Percentiles rank a stretch among this genome's conserved stretches.
Evolutionary conservation across 2,329 filamentous ascomycete species (phyloP).

Genomic region (Calonectria pseudoreteaudii): DNA sequence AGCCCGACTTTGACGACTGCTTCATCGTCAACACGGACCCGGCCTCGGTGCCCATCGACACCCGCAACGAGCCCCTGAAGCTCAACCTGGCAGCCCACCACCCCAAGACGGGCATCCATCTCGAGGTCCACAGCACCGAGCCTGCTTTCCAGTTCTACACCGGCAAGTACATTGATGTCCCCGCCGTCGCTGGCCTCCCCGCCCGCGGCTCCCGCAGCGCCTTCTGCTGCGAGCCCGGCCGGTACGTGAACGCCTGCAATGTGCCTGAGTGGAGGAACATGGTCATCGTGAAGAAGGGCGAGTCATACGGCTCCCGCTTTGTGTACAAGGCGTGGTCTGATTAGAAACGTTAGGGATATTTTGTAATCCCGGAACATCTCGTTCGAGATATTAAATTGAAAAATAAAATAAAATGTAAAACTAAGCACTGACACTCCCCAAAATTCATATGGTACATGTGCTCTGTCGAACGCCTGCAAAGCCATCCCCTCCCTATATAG

Average conservation of each 20-base stretch:
- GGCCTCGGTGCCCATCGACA: conserved; percentile 72
- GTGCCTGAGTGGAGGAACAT: conserved; percentile 82
- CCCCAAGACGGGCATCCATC: conserved; percentile 78
- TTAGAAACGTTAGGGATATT: conserved; percentile 45
- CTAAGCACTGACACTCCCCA: background rate
- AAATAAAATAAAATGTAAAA: background rate
- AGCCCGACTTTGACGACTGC: conserved; percentile 89
- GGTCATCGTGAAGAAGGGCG: conserved; percentile 85
- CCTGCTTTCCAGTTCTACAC: conserved; percentile 98
- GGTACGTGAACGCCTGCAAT: conserved; percentile 91
- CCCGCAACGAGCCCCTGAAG: conserved; percentile 70
- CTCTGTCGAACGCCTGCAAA: background rate
- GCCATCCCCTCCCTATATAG: background rate
- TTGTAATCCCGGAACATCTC: background rate
- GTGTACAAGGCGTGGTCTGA: conserved; percentile 89
- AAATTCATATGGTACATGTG: conserved; percentile 5
- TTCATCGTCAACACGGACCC: conserved; percentile 81
- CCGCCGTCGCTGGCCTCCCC: conserved; percentile 70
- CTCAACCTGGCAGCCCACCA: conserved; percentile 80
- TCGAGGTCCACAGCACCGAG: conserved; percentile 92
- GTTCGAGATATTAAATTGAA: background rate
- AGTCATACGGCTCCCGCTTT: conserved; percentile 83
- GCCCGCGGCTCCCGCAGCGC: conserved; percentile 77
- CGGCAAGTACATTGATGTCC: conserved; percentile 85
- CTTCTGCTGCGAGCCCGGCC: conserved; percentile 92